These are phyloP conservation scores for Pugionium dolabratum DNA, from an alignment of 345 rosid species.

Conservation along the genomic window DNA sequence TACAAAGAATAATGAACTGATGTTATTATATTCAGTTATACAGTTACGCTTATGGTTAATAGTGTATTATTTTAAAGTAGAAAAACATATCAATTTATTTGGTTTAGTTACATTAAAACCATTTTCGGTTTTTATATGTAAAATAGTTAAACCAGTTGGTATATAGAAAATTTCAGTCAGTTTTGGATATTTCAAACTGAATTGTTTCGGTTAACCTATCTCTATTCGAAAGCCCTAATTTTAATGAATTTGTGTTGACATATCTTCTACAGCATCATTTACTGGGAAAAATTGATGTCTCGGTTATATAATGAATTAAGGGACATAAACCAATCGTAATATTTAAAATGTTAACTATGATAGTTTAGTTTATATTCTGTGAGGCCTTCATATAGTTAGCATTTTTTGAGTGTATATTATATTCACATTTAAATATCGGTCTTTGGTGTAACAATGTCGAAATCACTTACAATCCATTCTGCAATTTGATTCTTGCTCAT, in stretches of 20 bases:
- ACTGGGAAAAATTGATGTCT: neutral
- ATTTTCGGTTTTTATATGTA: no score
- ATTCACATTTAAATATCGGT: neutral
- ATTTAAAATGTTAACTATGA: no score
- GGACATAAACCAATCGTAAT: no score
- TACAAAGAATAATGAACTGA: no score
- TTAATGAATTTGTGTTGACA: neutral
- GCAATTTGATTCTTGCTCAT: constrained; percentile 49
- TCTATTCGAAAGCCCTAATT: no score
- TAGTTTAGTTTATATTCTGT: neutral
- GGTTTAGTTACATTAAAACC: neutral
- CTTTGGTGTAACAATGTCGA: constrained; percentile 44
- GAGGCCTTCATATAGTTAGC: neutral
- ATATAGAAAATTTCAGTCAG: no score
- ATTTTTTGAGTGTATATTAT: neutral
- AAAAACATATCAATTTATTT: neutral
- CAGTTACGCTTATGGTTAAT: no score
- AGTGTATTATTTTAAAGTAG: no score
- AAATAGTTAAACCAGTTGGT: neutral
- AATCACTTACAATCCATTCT: constrained; percentile 49
- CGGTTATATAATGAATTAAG: neutral
- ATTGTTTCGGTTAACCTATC: neutral
- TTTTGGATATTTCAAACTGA: neutral
- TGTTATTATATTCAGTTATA: no score
- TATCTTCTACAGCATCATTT: no score